Conservation (phyloP, 371 early-diverging fungal genomes). For the Mucor piriformis region DNA sequence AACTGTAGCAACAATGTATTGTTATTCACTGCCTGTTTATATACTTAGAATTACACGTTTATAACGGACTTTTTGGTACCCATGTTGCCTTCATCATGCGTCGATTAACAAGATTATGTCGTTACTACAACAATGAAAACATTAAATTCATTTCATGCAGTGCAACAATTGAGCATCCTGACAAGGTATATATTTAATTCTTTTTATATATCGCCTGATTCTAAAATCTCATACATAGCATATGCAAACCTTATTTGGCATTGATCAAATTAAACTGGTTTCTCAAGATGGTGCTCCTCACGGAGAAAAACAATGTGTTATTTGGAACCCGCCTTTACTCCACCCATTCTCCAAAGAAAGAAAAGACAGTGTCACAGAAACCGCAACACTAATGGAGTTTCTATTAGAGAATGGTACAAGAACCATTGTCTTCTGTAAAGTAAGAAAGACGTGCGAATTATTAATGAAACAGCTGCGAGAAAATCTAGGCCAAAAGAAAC, state of each 20-base stretch:
- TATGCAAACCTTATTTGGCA: conserved; percentile 44
- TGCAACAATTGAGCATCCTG: conserved; percentile 59
- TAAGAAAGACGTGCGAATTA: conserved; percentile 51
- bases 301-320: conserved; percentile 40
- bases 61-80: conserved; percentile 69
- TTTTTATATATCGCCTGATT: too few species aligned
- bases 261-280: conserved; percentile 32
- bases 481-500: conserved; percentile 30
- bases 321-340: conserved; percentile 45
- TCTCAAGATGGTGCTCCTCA: conserved; percentile 50
- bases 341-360: conserved; percentile 25
- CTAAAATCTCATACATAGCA: too few species aligned
- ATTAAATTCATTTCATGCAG: conserved; percentile 70
- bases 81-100: conserved; percentile 71
- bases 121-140: conserved; percentile 42
- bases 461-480: conserved; percentile 50
- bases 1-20: too few species aligned
- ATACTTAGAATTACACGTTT: conserved; percentile 79
- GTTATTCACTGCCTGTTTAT: too few species aligned
- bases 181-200: conserved; percentile 29
- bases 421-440: conserved; percentile 59
- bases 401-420: conserved; percentile 37
- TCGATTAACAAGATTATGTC: conserved; percentile 63
- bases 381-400: conserved; percentile 40
- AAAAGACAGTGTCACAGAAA: conserved; percentile 34